Base-by-base conservation (phyloP, 768 basidiomycete genomes). In the Mycena metata region DNA sequence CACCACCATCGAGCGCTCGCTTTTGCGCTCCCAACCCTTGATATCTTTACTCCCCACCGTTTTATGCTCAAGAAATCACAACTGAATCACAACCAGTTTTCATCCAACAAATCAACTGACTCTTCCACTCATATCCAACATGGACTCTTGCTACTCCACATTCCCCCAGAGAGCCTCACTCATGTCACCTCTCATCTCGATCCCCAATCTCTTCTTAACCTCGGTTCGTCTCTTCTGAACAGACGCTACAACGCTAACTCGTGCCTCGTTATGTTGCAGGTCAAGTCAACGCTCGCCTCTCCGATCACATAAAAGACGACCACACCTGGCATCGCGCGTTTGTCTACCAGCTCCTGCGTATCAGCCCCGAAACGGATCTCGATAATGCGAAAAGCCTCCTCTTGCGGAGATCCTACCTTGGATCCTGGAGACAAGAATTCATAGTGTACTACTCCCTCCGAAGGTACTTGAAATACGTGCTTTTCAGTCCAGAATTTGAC, bases 321-420 rank as follows among this genome's bases (percentile, higher is more conserved):
- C 90, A 88, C 74, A 94, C 92, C 41, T 96, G 94, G 94, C 84
- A 86, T 57, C 82, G 88, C 23, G 94, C 94, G 33, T 93, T 93
- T 77, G 80, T 89, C 68, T 86, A 83, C 59, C 90, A 90, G 76
- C 89, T 89, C 74, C 76, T 94, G 49, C 89, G 87, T 55, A 85
- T 94, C 59, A 79, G 83, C 11, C 93, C 92, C 19, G 91, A 94
- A 78, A 78, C 78, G 61, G 86, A 88, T 66, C 77, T 91, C 36
- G 75, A 83, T 62, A 77, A 84, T 67, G 78, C 79, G 46, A 81
- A 77, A 66, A 80, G 80, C 61, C 80, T 93, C 23, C 76, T 88
- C 63, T 80, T 95, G 49, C 83, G 89, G 74, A 82, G 88, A 57
- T 81, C 82, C 41, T 85, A 69, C 36, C 42, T 89, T 69, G 78